These are phyloP conservation scores for Mayamaea pseudoterrestris DNA, from an alignment of 108 stramenopile species.

Conservation along the genomic window DNA sequence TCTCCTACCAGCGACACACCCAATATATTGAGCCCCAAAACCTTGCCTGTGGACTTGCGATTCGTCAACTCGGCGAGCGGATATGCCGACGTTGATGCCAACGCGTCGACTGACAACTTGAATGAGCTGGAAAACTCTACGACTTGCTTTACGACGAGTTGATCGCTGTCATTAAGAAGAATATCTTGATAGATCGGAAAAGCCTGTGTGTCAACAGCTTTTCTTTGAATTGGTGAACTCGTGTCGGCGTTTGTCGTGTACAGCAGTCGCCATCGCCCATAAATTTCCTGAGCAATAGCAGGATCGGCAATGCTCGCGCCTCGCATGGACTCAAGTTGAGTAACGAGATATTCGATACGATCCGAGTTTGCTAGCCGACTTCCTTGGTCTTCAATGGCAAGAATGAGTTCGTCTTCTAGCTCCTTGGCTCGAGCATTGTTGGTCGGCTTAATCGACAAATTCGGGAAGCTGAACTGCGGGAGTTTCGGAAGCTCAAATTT, in stretches of 20 bases:
- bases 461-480: too few relatives aligned
- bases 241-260: conserved; percentile 77
- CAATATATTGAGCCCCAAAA: conserved; percentile 65
- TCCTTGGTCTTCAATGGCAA: conserved; percentile 12
- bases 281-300: conserved; percentile 52
- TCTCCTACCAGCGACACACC: conserved; percentile 66
- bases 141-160: conserved; percentile 62
- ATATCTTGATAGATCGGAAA: conserved; percentile 83
- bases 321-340: conserved; percentile 27
- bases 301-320: conserved; percentile 33
- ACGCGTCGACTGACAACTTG: conserved; percentile 60
- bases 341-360: conserved; percentile 32
- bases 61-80: conserved; percentile 66
- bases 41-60: conserved; percentile 49
- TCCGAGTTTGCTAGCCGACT: conserved; percentile 57
- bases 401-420: conserved; percentile 21
- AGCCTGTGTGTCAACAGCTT: conserved; percentile 63
- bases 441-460: too few relatives aligned
- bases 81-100: conserved; percentile 70
- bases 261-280: conserved; percentile 66
- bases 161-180: conserved; percentile 26
- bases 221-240: conserved; percentile 72
- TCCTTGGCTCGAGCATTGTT: too few relatives aligned
- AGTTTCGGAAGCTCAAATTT: too few relatives aligned
- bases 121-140: conserved; percentile 55